These are phyloP conservation scores for Speleostelium caveatum DNA, from an alignment of 78 protist genomes.

Conservation along the genomic window DNA sequence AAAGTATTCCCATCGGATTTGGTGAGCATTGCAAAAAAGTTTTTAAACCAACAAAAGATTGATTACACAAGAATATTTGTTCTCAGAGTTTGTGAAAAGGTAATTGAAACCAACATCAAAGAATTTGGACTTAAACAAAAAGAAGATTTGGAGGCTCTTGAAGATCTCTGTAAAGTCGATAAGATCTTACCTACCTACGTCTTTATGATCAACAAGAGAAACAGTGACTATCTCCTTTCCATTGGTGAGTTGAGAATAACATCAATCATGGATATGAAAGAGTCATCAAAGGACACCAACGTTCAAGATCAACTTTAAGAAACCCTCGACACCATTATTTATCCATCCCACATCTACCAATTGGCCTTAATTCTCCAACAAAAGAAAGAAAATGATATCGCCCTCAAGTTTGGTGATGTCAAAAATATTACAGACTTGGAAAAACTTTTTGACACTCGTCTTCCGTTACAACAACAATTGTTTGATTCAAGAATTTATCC, in stretches of 20 bases:
- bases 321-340: slow-evolving; percentile 16
- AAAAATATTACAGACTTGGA: slow-evolving; percentile 40
- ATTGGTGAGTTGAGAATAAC: slow-evolving; percentile 27
- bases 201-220: not conserved
- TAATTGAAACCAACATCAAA: no score
- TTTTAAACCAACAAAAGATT: no score
- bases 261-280: slow-evolving; percentile 56
- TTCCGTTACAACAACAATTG: slow-evolving; percentile 24
- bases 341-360: slow-evolving; percentile 61
- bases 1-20: no score
- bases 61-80: no score
- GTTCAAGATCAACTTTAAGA: slow-evolving; percentile 28
- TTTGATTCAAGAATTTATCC: not conserved
- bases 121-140: no score
- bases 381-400: slow-evolving; percentile 23
- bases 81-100: no score
- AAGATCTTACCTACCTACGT: not conserved
- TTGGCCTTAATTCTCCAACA: slow-evolving; percentile 5
- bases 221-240: not conserved
- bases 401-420: slow-evolving; percentile 57
- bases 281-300: slow-evolving; percentile 4
- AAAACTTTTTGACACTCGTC: slow-evolving; percentile 13
- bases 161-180: not conserved
- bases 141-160: not conserved
- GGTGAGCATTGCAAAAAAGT: no score